Evolutionary conservation across 495 filamentous ascomycete species (phyloP), one percentile per base, ranked within the genome.

Genomic region (Staphylotrichum tortipilum): DNA sequence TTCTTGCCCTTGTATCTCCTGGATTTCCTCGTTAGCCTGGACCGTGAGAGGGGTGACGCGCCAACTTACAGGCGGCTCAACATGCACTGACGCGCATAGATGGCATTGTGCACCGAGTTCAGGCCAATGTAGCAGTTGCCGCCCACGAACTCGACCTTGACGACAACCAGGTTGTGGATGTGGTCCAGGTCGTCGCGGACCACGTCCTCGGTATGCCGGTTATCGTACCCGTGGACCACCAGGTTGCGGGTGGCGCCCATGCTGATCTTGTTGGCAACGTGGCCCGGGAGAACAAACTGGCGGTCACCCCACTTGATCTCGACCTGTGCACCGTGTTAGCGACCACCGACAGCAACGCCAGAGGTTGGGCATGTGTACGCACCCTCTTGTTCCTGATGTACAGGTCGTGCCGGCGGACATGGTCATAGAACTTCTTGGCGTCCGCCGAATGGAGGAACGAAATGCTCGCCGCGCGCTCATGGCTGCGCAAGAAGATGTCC

Each of bases 161-260:
- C 75, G 12, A 94, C 73, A 24, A 83, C 72, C 9, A 91, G 70
- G 56, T 87, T 86, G 62, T 89, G 79, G 54, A 94, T 90, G 59
- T 92, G 88, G 14, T 91, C 84, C 35, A 91, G 67, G 56, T 94
- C 84, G 5, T 84, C 78, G 2, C 85, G 79, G 37, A 94, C 78
- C 4, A 69, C 59, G 3, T 72, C 66, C 47, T 84, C 83, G 0
- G 82, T 88, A 50, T 88, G 74, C 43, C 69, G 75, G 26, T 67
- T 61, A 37, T 75, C 69, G 22, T 75, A 76, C 7, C 76, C 76
- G 53, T 71, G 75, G 38, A 94, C 72, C 30, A 88, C 65, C 19
- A 94, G 63, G 57, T 90, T 90, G 46, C 88, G 82, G 36, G 79
- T 84, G n/a, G 84, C 85, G n/a, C 88, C 88, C 33, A 68, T 73